Base-by-base conservation (phyloP, 2,329 filamentous ascomycete genomes). In the Dactylellina sp. region DNA sequence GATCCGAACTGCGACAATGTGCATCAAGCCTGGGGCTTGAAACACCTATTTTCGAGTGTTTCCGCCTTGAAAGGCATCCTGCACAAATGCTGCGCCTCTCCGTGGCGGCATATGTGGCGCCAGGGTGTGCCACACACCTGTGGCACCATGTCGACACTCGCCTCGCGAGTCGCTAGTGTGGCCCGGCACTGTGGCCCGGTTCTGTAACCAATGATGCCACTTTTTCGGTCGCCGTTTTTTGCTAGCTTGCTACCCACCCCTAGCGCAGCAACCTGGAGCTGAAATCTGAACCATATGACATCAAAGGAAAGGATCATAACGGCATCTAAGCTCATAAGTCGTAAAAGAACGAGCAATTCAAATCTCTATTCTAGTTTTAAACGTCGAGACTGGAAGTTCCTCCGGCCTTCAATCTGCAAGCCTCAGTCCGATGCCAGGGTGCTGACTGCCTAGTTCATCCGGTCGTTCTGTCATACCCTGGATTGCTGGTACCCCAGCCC, bases 51-150 rank as follows among this genome's bases (percentile, higher is more conserved):
- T 62, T 71, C 20, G 39, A 60, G 25, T 32, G n/a, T 66, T 53
- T 74, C 44, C 61, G 70, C 70, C 70, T 74, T 66, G 70, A 55
- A 65, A 74, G 70, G 70, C 70, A 56, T 61, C 50, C 49, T 70
- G 70, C 70, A 66, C 9, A 9, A 32, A n/a, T 50, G 60, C 70
- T 74, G 55, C 70, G 70, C 70, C 70, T 62, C 70, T 40, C 61
- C 61, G 61, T 74, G 70, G 70, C 61, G 70, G 55, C 53, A 62
- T 7, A 32, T 60, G 64, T 61, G 46, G 56, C 55, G 24, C 44
- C 20, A 49, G n/a, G 18, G 37, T 49, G 60, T 65, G 60, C 37
- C 68, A 65, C n/a, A 18, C 40, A 39, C 20, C 37, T 32, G 47
- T 22, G 63, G 32, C 64, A 70, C 24, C 28, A 28, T 40, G 37